These are phyloP conservation scores for Verticillium zaregamsianum DNA, from an alignment of 2,329 filamentous ascomycete genomes.

Conservation along the genomic window DNA sequence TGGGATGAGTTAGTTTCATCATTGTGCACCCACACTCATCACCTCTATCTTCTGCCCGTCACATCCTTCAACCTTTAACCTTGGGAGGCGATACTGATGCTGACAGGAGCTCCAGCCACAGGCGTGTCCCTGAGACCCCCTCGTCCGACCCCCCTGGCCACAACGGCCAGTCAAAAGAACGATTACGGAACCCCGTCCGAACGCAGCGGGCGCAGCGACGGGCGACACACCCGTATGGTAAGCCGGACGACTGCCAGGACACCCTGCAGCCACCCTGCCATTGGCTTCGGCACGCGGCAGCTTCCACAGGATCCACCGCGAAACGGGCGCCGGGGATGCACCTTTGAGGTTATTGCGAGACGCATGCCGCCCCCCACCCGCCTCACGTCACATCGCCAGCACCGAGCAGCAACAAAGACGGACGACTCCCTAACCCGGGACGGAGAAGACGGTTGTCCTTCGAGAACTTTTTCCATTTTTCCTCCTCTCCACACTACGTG, in stretches of 20 bases:
- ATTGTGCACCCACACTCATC: not conserved
- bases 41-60: not conserved
- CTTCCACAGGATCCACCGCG: not conserved
- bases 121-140: not conserved
- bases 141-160: not conserved
- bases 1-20: not conserved
- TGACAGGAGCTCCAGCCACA: not conserved
- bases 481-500: too few relatives aligned
- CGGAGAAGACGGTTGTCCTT: not conserved
- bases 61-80: not conserved
- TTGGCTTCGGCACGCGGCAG: not conserved
- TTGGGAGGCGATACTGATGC: not conserved
- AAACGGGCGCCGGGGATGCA: not conserved
- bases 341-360: not conserved
- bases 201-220: not conserved
- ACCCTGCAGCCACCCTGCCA: not conserved
- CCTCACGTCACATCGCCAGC: not conserved
- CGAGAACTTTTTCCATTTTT: not conserved
- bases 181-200: not conserved
- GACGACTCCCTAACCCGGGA: not conserved
- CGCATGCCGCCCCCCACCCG: not conserved
- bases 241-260: not conserved
- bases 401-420: not conserved
- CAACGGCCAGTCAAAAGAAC: not conserved
- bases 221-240: not conserved